Evolutionary conservation across 176 grass and related monocot genomes (phyloP), one percentile per base, ranked within the genome.

Genomic region (Aechmea fasciata): DNA sequence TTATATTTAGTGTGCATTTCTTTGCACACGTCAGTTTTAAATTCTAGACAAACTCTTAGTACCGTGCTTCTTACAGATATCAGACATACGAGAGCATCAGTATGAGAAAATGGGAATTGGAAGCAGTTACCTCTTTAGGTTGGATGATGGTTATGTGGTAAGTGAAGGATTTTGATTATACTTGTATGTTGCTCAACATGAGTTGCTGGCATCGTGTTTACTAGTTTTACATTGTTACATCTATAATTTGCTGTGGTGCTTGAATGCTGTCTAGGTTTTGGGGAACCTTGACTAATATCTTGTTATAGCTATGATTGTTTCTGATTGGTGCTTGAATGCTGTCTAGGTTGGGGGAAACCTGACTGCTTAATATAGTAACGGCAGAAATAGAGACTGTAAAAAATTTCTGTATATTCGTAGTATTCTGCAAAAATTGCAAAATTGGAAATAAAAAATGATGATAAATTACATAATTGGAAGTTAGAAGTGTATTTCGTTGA

Each of bases 91-190:
- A 12, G 93, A 97, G 62, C 77, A 49, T 74, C 81, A 85, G 51
- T 97, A 97, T 19, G 93, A 92, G 82, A 90, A 84, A 74, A 92
- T 80, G 79, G 93, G 93, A 52, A 97, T 92, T 51, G 93, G 93
- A 78, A 92, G 93, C 79, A 97, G 93, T 75, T 97, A 97, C 51
- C 84, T 97, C 47, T 97, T 97, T 79, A 88, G 93, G 51, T 84
- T 97, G 80, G 93, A 97, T 10, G 89, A 97, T 82, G 89, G 82
- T 74, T 90, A 81, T 92, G 93, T 97, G 81, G 93, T 97, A 73
- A 64, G 83, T 81, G 66, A 80, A 71, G 61, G 65, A 22, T 22
- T 19, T 82, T 66, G 28, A 19, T 13, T 25, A 51, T 83, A 63
- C 70, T 9, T 64, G 2, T 47, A 50, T 29, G 55, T 2, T 29